Percentiles rank a stretch among this genome's conserved stretches.
phyloP scores from a whole-genome alignment of 2,329 filamentous ascomycete genomes.

The Stagonosporopsis vannaccii region DNA sequence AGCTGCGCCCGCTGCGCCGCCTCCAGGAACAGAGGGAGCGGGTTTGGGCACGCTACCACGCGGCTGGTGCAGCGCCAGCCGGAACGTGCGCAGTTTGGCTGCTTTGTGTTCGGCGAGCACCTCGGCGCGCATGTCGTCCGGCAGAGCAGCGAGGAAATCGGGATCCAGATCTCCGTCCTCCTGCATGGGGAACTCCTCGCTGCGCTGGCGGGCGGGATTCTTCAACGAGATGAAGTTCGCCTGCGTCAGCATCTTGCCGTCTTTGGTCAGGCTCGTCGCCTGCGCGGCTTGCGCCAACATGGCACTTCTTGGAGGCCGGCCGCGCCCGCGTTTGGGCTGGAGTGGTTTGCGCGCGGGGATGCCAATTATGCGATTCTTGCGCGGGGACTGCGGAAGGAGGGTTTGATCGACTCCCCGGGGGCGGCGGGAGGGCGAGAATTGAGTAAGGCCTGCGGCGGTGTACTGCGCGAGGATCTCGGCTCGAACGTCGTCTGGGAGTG shows the following conservation, averaged over 20 bases:
- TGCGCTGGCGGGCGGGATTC: slow-evolving; percentile 26
- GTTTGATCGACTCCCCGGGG: slow-evolving; percentile 48
- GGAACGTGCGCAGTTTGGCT: slow-evolving; percentile 34
- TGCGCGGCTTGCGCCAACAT: slow-evolving; percentile 57
- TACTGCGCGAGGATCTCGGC: slow-evolving; percentile 83
- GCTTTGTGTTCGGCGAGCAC: slow-evolving; percentile 74
- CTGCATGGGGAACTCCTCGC: background rate
- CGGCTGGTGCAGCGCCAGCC: slow-evolving; percentile 36
- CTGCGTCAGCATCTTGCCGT: slow-evolving; percentile 65
- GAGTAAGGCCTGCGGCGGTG: slow-evolving; percentile 35
- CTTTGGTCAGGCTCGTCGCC: slow-evolving; percentile 51
- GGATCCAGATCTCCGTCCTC: slow-evolving; percentile 45
- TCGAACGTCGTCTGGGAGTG: slow-evolving; percentile 84
- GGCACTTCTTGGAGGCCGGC: slow-evolving; percentile 51
- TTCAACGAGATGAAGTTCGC: slow-evolving; percentile 70
- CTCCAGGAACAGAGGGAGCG: background rate
- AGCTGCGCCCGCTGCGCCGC: background rate
- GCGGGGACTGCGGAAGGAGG: slow-evolving; percentile 51
- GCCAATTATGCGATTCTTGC: slow-evolving; percentile 63
- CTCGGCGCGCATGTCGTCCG: slow-evolving; percentile 71
- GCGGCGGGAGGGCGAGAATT: slow-evolving; percentile 38
- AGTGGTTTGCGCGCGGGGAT: slow-evolving; percentile 59
- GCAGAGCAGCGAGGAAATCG: slow-evolving; percentile 81
- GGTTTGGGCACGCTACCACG: background rate
- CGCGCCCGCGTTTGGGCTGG: slow-evolving; percentile 73